Evolutionary conservation across 352 stramenopile species (phyloP), one percentile per base, ranked within the genome.

Genomic region (Paralagenidium karlingii): DNA sequence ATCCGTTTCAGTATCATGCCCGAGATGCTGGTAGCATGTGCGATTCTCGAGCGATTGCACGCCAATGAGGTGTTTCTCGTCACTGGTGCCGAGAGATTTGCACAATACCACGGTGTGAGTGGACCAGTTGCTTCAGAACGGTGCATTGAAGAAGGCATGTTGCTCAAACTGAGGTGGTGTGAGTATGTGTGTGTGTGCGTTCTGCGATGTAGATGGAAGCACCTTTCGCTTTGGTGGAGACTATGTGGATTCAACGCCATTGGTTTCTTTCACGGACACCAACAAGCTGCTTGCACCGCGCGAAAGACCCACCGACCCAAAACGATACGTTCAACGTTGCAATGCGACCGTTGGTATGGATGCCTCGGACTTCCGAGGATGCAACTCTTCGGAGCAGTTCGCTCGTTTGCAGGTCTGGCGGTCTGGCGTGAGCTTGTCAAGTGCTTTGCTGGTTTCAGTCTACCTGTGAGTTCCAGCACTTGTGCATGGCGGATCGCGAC

Each of bases 1-100:
- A 90, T 90, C 36, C 76, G 74, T 2, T 90, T 90, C 16, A 25
- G 82, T 19, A 40, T 87, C 8, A 83, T 70, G 12, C 76, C 76
- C 0, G 76, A 90, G 40, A 47, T 86, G 20, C 45, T 90, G 9
- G 53, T 83, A 16, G 40, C 71, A 8, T 87, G 73, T 29, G 51
- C 83, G 5, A 29, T 88, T 3, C 73, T 82, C 38, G 63, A 64
- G 6, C 68, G 65, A 26, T 40, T 88, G 20, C 71, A 82, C 28
- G 32, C 53, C 2, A 56, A 84, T 47, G 75, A 88, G 45, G 59
- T 67, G 6, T 88, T 88, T 46, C 58, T 77, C 18, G 60, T 88
- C 24, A 62, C 75, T 43, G 75, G 75, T 18, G 63, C 62, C 1
- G 71, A 84, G 48, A 58, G 71, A 12, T 88, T 68, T 29, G 62